Conservation (phyloP, 164 flowering plant genomes). For the Buxus sempervirens region DNA sequence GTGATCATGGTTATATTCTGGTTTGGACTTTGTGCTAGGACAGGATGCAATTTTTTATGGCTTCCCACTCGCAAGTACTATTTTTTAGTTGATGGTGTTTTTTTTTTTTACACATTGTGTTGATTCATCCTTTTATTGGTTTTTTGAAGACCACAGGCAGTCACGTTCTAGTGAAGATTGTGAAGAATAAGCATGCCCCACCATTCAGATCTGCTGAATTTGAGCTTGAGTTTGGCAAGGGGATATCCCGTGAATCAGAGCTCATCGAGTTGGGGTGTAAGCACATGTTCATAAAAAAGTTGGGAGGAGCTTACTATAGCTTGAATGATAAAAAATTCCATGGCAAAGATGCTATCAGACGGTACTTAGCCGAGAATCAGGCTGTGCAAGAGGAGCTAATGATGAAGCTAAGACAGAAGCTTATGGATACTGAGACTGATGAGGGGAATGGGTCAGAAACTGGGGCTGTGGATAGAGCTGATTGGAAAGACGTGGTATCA, state of each 20-base stretch:
- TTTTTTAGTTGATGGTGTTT: neutral
- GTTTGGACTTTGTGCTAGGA: too few species aligned
- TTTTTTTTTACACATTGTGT: neutral
- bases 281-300: constrained; percentile 52
- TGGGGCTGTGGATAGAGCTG: constrained; percentile 23
- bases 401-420: constrained; percentile 58
- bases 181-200: constrained; percentile 94
- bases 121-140: neutral
- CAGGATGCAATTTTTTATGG: too few species aligned
- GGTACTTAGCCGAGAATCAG: constrained; percentile 40
- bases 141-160: constrained; percentile 65
- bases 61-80: too few species aligned
- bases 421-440: constrained; percentile 23
- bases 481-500: constrained; percentile 29
- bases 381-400: constrained; percentile 45
- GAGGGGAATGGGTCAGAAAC: constrained; percentile 25
- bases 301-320: constrained; percentile 35
- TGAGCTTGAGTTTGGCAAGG: constrained; percentile 93
- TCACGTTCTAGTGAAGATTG: constrained; percentile 77
- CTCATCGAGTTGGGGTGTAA: constrained; percentile 63
- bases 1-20: too few species aligned
- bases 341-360: constrained; percentile 68
- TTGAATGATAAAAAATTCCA: constrained; percentile 41
- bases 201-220: constrained; percentile 78
- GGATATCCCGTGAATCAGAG: constrained; percentile 69